phyloP scores from a whole-genome alignment of 768 basidiomycete genomes.

The Mycena epipterygia region DNA sequence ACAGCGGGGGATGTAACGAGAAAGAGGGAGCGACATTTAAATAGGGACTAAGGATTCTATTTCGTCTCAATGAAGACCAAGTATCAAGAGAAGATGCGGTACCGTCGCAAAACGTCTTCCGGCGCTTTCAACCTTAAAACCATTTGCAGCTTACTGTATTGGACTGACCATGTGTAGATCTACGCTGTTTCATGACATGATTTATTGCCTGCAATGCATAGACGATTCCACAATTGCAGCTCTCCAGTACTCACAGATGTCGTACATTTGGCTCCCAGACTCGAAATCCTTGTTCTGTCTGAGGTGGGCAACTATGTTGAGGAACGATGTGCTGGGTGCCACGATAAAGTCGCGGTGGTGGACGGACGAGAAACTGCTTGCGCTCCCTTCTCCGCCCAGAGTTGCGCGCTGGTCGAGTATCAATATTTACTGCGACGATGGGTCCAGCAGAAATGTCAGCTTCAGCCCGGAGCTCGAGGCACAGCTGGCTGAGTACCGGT shows the following conservation, averaged over 20 bases:
- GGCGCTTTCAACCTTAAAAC: no score
- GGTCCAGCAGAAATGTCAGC: no score
- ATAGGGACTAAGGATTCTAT: no score
- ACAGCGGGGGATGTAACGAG: no score
- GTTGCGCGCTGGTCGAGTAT: conserved; percentile 20
- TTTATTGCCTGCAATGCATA: not conserved
- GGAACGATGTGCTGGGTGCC: not conserved
- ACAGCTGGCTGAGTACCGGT: not conserved
- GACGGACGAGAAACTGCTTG: conserved; percentile 15
- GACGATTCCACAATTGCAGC: not conserved
- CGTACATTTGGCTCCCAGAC: conserved; percentile 4
- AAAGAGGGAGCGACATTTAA: no score
- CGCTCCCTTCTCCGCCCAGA: conserved; percentile 1
- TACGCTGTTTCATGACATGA: no score
- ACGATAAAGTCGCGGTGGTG: conserved; percentile 30
- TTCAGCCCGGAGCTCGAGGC: not conserved
- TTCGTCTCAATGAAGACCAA: no score
- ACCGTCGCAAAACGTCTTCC: no score
- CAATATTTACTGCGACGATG: not conserved
- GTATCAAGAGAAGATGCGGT: no score
- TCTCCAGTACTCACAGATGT: conserved; percentile 1
- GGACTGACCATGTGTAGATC: no score
- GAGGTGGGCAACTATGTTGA: not conserved
- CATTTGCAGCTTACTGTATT: no score
- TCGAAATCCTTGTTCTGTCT: not conserved